phyloP scores from a whole-genome alignment of 257 asterid genomes.

The Capsicum chinense region DNA sequence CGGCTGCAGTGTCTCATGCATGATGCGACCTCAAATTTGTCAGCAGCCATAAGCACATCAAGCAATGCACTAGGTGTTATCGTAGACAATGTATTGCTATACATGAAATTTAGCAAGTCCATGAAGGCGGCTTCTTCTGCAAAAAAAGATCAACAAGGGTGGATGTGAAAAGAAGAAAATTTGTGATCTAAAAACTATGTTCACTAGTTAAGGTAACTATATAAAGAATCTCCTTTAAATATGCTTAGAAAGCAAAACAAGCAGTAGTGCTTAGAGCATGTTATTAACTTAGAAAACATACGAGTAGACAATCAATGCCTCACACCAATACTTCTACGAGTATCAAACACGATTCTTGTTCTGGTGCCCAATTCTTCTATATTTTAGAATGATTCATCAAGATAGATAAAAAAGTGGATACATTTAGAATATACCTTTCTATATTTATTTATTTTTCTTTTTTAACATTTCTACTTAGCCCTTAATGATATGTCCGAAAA shows the following conservation, averaged over 20 bases:
- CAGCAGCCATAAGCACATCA: slow-evolving; percentile 34
- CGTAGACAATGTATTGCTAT: slow-evolving; percentile 29
- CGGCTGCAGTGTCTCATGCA: slow-evolving; percentile 35
- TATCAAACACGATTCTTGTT: neutral
- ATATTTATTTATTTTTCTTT: neutral
- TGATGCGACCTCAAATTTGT: slow-evolving; percentile 35
- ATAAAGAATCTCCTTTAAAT: neutral
- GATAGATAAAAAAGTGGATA: neutral
- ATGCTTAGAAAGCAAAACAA: neutral
- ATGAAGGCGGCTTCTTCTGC: slow-evolving; percentile 34
- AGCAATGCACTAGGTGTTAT: slow-evolving; percentile 27
- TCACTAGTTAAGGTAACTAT: neutral
- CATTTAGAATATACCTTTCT: neutral
- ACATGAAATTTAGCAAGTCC: slow-evolving; percentile 24
- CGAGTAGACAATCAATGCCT: neutral
- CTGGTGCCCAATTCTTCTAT: slow-evolving; percentile 12
- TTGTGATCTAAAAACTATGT: neutral
- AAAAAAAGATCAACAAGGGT: neutral
- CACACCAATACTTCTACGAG: neutral
- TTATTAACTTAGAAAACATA: neutral
- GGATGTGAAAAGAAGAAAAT: neutral
- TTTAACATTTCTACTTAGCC: neutral
- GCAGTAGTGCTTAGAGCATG: neutral
- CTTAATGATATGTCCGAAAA: neutral
- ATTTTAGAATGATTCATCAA: slow-evolving; percentile 8